Evolutionary conservation across 2,329 filamentous ascomycete genomes (phyloP).

Genomic region (Cytospora chrysosperma): DNA sequence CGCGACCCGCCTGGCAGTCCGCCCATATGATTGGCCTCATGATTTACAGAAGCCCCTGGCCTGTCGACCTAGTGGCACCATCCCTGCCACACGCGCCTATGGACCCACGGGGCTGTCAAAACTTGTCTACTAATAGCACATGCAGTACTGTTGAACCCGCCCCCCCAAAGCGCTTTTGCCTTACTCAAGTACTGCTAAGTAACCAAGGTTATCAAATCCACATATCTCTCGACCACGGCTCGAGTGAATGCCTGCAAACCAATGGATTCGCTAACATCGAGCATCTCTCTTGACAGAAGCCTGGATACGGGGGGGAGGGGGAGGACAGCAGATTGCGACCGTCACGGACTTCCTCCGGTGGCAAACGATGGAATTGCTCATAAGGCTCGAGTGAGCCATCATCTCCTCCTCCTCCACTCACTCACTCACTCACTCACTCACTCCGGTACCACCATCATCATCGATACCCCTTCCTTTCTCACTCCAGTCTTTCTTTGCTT

Average conservation of each 20-base stretch:
- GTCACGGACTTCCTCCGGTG: neutral
- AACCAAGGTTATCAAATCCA: neutral
- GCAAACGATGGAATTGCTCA: neutral
- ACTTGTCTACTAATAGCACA: no score
- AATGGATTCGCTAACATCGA: neutral
- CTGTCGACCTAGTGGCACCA: neutral
- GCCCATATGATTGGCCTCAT: neutral
- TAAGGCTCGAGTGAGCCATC: slow-evolving; percentile 12
- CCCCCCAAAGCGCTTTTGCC: no score
- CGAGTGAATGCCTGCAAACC: neutral
- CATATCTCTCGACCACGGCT: neutral
- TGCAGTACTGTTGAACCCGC: no score
- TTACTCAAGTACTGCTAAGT: no score
- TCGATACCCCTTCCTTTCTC: neutral
- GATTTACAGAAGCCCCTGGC: neutral
- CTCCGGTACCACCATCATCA: neutral
- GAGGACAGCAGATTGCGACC: neutral
- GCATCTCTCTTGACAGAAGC: neutral
- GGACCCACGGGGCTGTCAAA: no score
- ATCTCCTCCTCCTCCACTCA: neutral
- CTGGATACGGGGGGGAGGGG: neutral
- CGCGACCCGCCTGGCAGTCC: neutral
- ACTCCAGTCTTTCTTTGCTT: neutral
- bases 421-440: neutral
- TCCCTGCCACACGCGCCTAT: neutral